Conservation (phyloP, 257 asterid species). For the Solanum rostratum region DNA sequence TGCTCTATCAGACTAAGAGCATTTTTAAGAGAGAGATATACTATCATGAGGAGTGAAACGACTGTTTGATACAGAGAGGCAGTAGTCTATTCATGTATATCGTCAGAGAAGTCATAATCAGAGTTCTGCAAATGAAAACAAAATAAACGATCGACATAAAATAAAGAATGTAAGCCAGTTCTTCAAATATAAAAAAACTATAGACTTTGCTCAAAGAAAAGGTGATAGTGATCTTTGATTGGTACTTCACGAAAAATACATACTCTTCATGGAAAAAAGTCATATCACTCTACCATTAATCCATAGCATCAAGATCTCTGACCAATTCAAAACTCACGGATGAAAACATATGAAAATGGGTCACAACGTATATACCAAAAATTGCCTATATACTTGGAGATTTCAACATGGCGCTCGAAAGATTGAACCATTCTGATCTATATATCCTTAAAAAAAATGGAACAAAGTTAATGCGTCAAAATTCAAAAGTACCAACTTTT, state of each 20-base stretch:
- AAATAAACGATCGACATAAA: neutral
- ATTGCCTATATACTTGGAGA: no score
- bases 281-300: no score
- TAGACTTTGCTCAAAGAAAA: no score
- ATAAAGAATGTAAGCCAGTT: neutral
- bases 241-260: neutral
- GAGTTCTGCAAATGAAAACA: neutral
- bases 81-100: no score
- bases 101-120: no score
- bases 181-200: neutral
- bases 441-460: no score
- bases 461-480: no score
- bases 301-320: neutral
- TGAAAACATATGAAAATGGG: no score
- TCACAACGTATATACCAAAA: no score
- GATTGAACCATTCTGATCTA: no score
- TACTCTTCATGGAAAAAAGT: neutral
- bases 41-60: neutral
- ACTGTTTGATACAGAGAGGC: neutral
- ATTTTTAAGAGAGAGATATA: neutral
- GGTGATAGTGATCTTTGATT: neutral
- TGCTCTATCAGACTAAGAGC: neutral
- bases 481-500: no score
- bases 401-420: no score
- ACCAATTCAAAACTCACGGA: neutral